Evolutionary conservation across 1,284 basidiomycete species (phyloP).

Genomic region (Peniophora sp.): DNA sequence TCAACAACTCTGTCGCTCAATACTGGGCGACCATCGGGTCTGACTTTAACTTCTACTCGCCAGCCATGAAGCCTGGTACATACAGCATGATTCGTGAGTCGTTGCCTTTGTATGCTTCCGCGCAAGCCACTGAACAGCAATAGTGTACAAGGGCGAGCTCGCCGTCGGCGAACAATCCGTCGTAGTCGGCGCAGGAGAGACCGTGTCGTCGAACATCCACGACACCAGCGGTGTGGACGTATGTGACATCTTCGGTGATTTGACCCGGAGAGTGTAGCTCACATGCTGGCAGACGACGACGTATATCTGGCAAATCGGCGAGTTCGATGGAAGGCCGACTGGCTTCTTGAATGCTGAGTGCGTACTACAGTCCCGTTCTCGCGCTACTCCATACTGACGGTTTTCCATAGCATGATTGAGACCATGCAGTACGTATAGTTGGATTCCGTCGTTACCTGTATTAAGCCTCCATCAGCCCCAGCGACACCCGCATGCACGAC

Average conservation of each 20-base stretch:
- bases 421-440: constrained; percentile 20
- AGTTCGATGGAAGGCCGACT: constrained; percentile 30
- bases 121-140: no score
- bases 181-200: constrained; percentile 22
- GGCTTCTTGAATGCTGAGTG: constrained; percentile 34
- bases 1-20: constrained; percentile 26
- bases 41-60: constrained; percentile 24
- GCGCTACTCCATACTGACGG: neutral
- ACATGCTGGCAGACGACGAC: constrained; percentile 9
- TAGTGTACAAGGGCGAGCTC: constrained; percentile 29
- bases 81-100: constrained; percentile 26
- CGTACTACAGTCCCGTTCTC: constrained; percentile 3
- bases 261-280: constrained; percentile 13
- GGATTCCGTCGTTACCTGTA: no score
- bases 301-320: constrained; percentile 31
- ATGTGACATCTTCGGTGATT: neutral
- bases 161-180: constrained; percentile 25
- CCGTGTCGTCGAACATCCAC: constrained; percentile 23
- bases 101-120: no score
- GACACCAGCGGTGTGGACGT: constrained; percentile 15
- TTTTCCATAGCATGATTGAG: constrained; percentile 25
- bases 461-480: constrained; percentile 12
- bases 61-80: constrained; percentile 34
- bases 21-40: constrained; percentile 26
- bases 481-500: constrained; percentile 25